Evolutionary conservation across 805 yeast species (phyloP).

Genomic region (Hanseniaspora mollemarum): DNA sequence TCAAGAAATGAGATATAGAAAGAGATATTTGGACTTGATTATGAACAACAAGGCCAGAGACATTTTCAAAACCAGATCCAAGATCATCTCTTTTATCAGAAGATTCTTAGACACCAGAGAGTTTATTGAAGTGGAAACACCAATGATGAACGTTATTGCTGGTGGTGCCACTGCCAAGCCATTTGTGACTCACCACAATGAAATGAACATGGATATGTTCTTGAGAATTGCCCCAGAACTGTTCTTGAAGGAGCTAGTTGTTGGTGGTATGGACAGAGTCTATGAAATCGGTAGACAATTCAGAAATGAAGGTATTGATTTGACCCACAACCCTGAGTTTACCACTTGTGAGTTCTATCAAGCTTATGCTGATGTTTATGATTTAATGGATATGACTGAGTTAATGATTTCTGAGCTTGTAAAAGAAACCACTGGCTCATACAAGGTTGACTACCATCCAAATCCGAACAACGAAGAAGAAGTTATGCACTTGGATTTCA

Average conservation of each 20-base stretch:
- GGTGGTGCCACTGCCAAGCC: slow-evolving; percentile 99
- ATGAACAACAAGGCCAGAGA: slow-evolving; percentile 82
- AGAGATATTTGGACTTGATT: slow-evolving; percentile 90
- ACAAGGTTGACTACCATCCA: slow-evolving; percentile 80
- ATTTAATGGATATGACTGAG: slow-evolving; percentile 88
- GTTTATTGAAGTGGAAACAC: slow-evolving; percentile 94
- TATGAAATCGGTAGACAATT: slow-evolving; percentile 98
- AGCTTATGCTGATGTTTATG: slow-evolving; percentile 95
- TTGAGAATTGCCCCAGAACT: slow-evolving; percentile 98
- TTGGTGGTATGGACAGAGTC: slow-evolving; percentile 96
- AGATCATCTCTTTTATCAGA: slow-evolving; percentile 82
- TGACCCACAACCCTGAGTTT: slow-evolving; percentile 98
- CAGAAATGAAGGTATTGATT: slow-evolving; percentile 96
- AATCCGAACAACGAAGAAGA: slow-evolving; percentile 87
- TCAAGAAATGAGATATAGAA: slow-evolving; percentile 93
- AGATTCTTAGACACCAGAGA: slow-evolving; percentile 72
- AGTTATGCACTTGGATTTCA: slow-evolving; percentile 67
- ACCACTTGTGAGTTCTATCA: slow-evolving; percentile 97
- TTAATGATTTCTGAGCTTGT: slow-evolving; percentile 92
- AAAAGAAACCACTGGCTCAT: slow-evolving; percentile 83
- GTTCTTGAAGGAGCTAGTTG: slow-evolving; percentile 89
- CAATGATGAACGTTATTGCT: slow-evolving; percentile 96
- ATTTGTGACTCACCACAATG: slow-evolving; percentile 92
- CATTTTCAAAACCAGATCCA: slow-evolving; percentile 76
- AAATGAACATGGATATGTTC: slow-evolving; percentile 87